phyloP scores from a whole-genome alignment of 495 filamentous ascomycete species.

The Penicillium argentinense region DNA sequence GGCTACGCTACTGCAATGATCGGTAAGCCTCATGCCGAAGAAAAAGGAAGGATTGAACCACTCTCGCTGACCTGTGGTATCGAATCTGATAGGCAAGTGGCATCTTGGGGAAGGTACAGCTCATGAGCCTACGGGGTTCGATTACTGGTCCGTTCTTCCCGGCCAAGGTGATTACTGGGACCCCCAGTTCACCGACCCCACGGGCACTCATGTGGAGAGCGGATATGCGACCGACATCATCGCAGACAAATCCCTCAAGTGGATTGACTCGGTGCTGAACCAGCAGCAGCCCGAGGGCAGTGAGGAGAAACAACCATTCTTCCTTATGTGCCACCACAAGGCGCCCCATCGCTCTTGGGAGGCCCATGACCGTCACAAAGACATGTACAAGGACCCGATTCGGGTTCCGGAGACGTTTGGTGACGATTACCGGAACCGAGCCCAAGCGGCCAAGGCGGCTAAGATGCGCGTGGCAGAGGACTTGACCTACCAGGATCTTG shows the following conservation, averaged over 20 bases:
- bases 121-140: conserved; percentile 44
- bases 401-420: conserved; percentile 41
- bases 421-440: conserved; percentile 47
- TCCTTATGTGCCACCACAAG: conserved; percentile 50
- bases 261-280: no score
- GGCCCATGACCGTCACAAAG: conserved; percentile 36
- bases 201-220: conserved; percentile 15
- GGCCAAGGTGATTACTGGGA: conserved; percentile 45
- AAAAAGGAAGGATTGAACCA: no score
- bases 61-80: no score
- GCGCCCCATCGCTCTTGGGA: conserved; percentile 47
- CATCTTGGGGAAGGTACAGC: conserved; percentile 40
- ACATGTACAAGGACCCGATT: conserved; percentile 38
- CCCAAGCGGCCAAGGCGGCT: conserved; percentile 36
- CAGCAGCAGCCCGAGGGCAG: no score
- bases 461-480: conserved; percentile 46
- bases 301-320: conserved; percentile 37
- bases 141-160: conserved; percentile 40
- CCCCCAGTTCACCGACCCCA: conserved; percentile 36
- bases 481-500: conserved; percentile 42
- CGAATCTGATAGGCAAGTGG: no score
- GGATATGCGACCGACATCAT: conserved; percentile 48
- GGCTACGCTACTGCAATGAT: conserved; percentile 46
- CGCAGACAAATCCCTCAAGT: conserved; percentile 39
- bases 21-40: no score